Evolutionary conservation across 805 yeast species (phyloP).

Genomic region (Candida chauliodis): DNA sequence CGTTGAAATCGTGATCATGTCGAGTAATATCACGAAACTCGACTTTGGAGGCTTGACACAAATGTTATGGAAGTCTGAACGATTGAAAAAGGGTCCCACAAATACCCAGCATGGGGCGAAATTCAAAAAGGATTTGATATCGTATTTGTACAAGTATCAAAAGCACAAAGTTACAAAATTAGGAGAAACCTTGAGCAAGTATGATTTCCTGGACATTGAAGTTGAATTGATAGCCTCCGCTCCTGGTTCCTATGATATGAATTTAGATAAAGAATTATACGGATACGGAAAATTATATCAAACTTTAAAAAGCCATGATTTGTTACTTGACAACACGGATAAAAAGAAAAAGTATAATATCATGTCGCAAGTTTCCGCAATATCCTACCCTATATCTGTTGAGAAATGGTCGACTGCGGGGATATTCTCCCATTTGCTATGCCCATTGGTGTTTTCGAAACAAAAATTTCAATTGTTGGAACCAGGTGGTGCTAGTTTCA

Average conservation of each 20-base stretch:
- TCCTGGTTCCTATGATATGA: conserved; percentile 39
- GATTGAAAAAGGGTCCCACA: conserved; percentile 16
- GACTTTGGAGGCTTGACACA: conserved; percentile 62
- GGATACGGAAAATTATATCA: conserved; percentile 50
- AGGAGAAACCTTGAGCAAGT: conserved; percentile 23
- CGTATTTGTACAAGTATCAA: conserved; percentile 45
- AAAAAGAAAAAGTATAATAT: conserved; percentile 21
- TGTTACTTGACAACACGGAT: conserved; percentile 20
- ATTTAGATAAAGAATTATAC: conserved; percentile 23
- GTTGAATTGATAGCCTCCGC: conserved; percentile 56
- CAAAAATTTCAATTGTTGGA: conserved; percentile 18
- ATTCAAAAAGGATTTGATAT: conserved; percentile 45
- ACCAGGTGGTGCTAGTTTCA: conserved; percentile 23
- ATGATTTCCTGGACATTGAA: conserved; percentile 44
- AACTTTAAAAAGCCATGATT: conserved; percentile 29
- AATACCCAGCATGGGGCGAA: conserved; percentile 11
- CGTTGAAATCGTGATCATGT: conserved; percentile 52
- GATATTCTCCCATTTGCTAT: conserved; percentile 45
- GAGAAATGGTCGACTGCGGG: conserved; percentile 28
- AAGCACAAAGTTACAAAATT: conserved; percentile 23
- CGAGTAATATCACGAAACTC: conserved; percentile 52
- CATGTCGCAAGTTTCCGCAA: conserved; percentile 46
- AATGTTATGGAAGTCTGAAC: conserved; percentile 63
- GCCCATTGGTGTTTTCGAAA: conserved; percentile 39
- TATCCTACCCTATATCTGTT: conserved; percentile 41